Percentiles rank a stretch among this genome's conserved stretches.
Conservation (phyloP, 805 yeast species). For the Candida berthetii region DNA sequence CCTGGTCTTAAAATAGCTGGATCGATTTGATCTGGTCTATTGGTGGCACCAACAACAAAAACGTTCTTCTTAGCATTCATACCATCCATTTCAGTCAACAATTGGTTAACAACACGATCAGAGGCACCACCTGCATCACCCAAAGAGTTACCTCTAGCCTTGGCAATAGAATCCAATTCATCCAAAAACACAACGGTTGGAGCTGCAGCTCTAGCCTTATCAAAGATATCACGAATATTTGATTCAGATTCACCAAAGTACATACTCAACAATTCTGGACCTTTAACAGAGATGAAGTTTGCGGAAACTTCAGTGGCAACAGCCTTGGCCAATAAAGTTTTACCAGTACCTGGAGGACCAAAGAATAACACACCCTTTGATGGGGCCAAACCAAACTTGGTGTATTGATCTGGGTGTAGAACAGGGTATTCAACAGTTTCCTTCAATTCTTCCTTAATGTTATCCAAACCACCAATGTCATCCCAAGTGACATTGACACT, state of each 20-base stretch:
- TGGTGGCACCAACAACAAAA: conserved; percentile 98
- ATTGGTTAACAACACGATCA: conserved; percentile 93
- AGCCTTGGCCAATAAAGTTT: conserved; percentile 95
- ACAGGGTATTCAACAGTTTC: conserved; percentile 99
- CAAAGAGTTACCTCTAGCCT: conserved; percentile 86
- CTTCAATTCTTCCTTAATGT: conserved; percentile 92
- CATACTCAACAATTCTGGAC: conserved; percentile 96
- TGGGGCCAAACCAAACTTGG: conserved; percentile 96
- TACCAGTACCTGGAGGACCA: conserved; percentile 99
- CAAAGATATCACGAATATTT: conserved; percentile 94
- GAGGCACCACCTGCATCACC: conserved; percentile 98
- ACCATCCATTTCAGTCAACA: conserved; percentile 98
- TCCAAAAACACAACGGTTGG: conserved; percentile 98
- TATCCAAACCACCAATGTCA: conserved; percentile 97
- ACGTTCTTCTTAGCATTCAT: conserved; percentile 99
- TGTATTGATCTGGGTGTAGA: conserved; percentile 96
- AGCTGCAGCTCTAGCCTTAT: conserved; percentile 98
- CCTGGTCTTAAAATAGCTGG: conserved; percentile 99
- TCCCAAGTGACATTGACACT: conserved; percentile 99
- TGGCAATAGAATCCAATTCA: conserved; percentile 96
- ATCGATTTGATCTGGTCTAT: conserved; percentile 99
- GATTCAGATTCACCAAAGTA: conserved; percentile 99
- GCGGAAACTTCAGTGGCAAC: conserved; percentile 99
- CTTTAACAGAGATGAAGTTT: conserved; percentile 94
- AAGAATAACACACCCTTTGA: conserved; percentile 97